Percentiles rank a stretch among this genome's conserved stretches.
Evolutionary conservation across 345 rosid genomes (phyloP).

Genomic region (Lepidium sativum): DNA sequence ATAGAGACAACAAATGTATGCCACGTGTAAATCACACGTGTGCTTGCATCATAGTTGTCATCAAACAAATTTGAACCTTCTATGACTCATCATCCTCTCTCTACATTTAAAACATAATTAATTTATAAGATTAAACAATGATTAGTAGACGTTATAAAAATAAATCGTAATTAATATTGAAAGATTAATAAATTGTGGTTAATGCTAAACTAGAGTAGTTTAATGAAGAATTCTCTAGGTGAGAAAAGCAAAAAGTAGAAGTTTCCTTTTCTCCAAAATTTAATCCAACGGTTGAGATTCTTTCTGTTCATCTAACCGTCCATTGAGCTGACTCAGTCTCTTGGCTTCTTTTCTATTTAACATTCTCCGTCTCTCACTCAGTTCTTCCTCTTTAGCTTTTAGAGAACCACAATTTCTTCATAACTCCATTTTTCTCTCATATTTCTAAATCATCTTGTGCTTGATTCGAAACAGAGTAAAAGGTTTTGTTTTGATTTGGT

Average conservation of each 20-base stretch:
- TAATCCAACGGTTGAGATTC: constrained; percentile 11
- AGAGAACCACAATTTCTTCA: constrained; percentile 12
- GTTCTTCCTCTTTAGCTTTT: constrained; percentile 12
- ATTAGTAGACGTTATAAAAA: not conserved
- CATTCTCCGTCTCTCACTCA: constrained; percentile 1
- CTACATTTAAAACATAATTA: not conserved
- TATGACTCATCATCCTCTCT: constrained; percentile 12
- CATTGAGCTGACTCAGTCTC: constrained; percentile 6
- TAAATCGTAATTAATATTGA: not conserved
- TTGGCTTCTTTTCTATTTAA: constrained; percentile 24
- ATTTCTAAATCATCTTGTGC: not conserved
- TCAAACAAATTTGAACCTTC: not conserved
- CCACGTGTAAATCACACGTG: constrained; percentile 19
- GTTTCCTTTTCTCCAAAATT: not conserved
- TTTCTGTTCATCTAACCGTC: constrained; percentile 9
- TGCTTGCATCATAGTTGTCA: constrained; percentile 6
- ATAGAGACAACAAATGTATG: not conserved
- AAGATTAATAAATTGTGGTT: not conserved
- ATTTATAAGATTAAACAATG: not conserved
- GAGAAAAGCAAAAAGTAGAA: not conserved
- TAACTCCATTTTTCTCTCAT: not conserved
- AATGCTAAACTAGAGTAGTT: not conserved
- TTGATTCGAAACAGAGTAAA: not conserved
- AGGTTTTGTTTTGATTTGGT: not conserved
- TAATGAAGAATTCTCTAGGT: not conserved